Conservation (phyloP, 352 stramenopile genomes). For the Hyaloperonospora arabidopsidis region DNA sequence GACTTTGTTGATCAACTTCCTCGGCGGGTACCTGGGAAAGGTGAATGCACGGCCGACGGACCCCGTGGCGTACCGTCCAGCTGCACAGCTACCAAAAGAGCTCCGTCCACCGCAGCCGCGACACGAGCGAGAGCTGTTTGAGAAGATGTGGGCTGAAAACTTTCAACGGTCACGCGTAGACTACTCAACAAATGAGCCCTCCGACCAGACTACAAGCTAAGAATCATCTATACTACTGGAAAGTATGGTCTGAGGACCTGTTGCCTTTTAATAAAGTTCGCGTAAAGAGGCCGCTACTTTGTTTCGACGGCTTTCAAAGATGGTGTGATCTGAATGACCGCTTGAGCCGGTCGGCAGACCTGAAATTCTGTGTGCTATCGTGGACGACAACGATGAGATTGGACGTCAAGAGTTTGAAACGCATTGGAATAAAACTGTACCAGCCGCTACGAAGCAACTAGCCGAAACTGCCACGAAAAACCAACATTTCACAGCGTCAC, state of each 20-base stretch:
- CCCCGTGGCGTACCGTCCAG: slow-evolving; percentile 49
- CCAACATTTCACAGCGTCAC: too few species aligned
- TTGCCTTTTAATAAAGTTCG: slow-evolving; percentile 21
- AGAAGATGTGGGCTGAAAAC: slow-evolving; percentile 96
- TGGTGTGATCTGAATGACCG: too few species aligned
- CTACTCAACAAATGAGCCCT: slow-evolving; percentile 30
- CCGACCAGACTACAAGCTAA: slow-evolving; percentile 19
- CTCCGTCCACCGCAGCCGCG: slow-evolving; percentile 88
- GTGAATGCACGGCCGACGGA: slow-evolving; percentile 72
- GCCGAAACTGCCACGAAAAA: too few species aligned
- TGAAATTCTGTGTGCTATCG: too few species aligned
- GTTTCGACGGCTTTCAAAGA: too few species aligned
- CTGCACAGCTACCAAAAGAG: slow-evolving; percentile 77
- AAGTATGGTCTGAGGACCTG: slow-evolving; percentile 6
- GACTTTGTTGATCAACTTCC: slow-evolving; percentile 67
- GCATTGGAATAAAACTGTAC: too few species aligned
- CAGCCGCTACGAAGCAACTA: too few species aligned
- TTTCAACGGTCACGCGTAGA: slow-evolving; percentile 88
- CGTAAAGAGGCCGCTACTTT: too few species aligned
- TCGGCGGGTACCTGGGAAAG: slow-evolving; percentile 67
- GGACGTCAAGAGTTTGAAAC: too few species aligned
- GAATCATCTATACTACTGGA: slow-evolving; percentile 5
- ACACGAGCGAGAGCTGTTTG: slow-evolving; percentile 91
- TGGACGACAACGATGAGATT: too few species aligned
- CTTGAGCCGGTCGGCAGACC: too few species aligned